phyloP scores from a whole-genome alignment of 371 early-diverging fungal genomes.

The Phascolomyces articulosus region DNA sequence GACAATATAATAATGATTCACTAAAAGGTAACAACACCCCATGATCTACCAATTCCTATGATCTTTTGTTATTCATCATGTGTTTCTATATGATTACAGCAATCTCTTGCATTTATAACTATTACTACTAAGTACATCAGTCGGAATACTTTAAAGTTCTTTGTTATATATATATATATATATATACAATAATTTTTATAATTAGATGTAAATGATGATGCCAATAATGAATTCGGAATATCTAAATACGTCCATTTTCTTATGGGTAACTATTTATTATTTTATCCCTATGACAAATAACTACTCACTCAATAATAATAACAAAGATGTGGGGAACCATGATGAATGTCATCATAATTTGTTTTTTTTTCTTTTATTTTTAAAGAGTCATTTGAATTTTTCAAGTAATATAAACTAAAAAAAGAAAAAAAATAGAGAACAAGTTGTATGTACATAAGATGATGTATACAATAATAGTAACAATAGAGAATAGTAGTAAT shows the following conservation, averaged over 20 bases:
- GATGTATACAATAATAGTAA: neutral
- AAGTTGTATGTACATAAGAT: neutral
- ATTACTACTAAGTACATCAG: no score
- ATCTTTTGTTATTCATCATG: no score
- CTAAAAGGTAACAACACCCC: no score
- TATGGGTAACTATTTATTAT: neutral
- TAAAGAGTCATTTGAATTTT: neutral
- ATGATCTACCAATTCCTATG: no score
- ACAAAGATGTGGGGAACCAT: neutral
- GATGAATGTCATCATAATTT: neutral
- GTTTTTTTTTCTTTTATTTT: neutral
- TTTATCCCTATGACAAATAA: neutral
- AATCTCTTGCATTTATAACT: no score
- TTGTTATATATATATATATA: no score
- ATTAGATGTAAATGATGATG: no score
- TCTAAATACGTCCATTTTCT: neutral
- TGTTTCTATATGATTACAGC: no score
- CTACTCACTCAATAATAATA: neutral
- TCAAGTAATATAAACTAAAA: neutral
- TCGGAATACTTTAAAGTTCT: no score
- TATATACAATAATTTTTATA: neutral
- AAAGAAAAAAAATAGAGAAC: neutral
- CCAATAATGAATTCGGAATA: neutral
- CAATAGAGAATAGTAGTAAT: neutral
- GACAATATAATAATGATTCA: no score